Evolutionary conservation across 192 early-diverging fungal genomes (phyloP).

Genomic region (Phycomyces nitens): DNA sequence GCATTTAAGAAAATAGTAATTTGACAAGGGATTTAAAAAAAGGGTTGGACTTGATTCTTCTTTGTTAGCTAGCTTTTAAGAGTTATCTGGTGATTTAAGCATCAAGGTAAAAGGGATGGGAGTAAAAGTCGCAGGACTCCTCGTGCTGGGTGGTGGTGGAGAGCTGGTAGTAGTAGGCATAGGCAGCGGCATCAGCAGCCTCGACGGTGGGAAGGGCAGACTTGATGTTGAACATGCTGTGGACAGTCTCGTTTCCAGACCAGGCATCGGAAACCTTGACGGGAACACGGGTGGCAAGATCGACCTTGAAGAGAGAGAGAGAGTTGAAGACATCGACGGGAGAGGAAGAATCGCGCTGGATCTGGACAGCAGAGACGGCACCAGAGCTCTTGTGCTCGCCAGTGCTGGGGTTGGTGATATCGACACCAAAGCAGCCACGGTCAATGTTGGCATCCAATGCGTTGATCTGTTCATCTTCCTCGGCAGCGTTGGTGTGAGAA

Average conservation of each 20-base stretch:
- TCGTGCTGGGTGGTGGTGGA: conserved; percentile 24
- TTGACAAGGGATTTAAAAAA: too few relatives aligned
- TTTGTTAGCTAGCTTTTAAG: too few relatives aligned
- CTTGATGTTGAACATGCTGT: conserved; percentile 31
- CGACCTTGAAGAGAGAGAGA: conserved; percentile 22
- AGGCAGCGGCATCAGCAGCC: not conserved
- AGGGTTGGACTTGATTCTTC: too few relatives aligned
- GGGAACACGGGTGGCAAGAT: conserved; percentile 19
- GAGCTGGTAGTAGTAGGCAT: conserved; percentile 30
- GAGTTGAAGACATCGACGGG: conserved; percentile 21
- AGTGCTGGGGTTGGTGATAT: conserved; percentile 10
- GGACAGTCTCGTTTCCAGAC: conserved; percentile 24
- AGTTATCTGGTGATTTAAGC: conserved; percentile 6
- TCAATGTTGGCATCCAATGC: conserved; percentile 24
- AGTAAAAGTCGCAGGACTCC: conserved; percentile 33
- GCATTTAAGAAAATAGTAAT: too few relatives aligned
- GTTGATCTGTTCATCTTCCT: conserved; percentile 6
- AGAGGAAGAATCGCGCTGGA: conserved; percentile 34
- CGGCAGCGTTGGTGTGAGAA: conserved; percentile 25
- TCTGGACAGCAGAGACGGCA: conserved; percentile 8
- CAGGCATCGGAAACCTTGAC: conserved; percentile 22
- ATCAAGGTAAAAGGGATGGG: conserved; percentile 36
- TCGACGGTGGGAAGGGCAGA: conserved; percentile 16
- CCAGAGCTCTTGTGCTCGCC: conserved; percentile 11
- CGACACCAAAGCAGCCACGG: conserved; percentile 35